phyloP scores from a whole-genome alignment of 768 basidiomycete genomes.

The Podaxis rugospora region DNA sequence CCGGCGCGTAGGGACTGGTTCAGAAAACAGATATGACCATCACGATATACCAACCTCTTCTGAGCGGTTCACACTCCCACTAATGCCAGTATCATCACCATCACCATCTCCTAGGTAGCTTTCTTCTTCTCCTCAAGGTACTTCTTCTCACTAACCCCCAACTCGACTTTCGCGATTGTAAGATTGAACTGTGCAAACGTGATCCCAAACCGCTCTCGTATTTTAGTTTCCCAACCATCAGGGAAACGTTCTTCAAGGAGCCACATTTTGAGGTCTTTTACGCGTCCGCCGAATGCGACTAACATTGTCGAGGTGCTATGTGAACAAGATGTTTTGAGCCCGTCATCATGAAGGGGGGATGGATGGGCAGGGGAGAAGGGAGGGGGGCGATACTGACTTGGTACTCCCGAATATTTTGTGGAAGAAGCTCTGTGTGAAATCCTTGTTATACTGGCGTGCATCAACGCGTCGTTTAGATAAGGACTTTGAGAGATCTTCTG shows the following conservation, averaged over 20 bases:
- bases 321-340: not conserved
- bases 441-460: slow-evolving; percentile 45
- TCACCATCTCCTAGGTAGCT: not conserved
- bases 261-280: slow-evolving; percentile 43
- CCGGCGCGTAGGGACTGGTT: too few species aligned
- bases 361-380: not conserved
- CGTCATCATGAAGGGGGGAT: too few species aligned
- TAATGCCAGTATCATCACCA: not conserved
- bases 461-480: slow-evolving; percentile 60
- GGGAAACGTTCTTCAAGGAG: slow-evolving; percentile 62
- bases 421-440: slow-evolving; percentile 43
- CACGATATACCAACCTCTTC: too few species aligned
- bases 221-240: slow-evolving; percentile 57
- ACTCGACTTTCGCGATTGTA: slow-evolving; percentile 32
- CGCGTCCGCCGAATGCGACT: slow-evolving; percentile 43
- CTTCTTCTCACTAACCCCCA: slow-evolving; percentile 27
- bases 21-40: too few species aligned
- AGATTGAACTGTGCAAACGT: slow-evolving; percentile 49
- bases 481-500: slow-evolving; percentile 52
- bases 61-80: too few species aligned
- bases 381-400: slow-evolving; percentile 42
- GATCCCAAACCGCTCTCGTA: slow-evolving; percentile 44
- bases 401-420: slow-evolving; percentile 61
- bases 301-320: slow-evolving; percentile 58
- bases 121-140: slow-evolving; percentile 14